Base-by-base conservation (phyloP, 2,329 filamentous ascomycete genomes). In the Thelonectria blattea region DNA sequence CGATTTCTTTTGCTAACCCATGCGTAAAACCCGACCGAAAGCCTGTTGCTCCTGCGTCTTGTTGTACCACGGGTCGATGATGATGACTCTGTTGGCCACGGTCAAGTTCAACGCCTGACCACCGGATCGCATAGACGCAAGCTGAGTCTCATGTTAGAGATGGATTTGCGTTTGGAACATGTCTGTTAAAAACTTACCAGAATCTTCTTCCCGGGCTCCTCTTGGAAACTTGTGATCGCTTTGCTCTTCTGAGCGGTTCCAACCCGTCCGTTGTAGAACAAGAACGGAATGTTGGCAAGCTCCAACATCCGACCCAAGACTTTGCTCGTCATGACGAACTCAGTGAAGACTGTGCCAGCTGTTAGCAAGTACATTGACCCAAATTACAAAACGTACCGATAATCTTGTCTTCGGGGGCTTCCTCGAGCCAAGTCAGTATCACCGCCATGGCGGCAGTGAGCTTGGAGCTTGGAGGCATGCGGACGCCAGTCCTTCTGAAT, bases 61-160 rank as follows among this genome's bases (percentile, higher is more conserved):
- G 58, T 91, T 91, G 85, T 86, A 92, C 84, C 84, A 88, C 0
- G 78, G 74, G 32, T 88, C 85, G 0, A 84, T 52, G 0, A 83
- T 74, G 18, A 88, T 85, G 20, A 85, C 81, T 3, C 84, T 79
- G 49, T 84, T 86, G 1, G 80, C 80, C 2, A 62, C 72, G 0
- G 70, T 75, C 0, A 83, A 59, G 42, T 83, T 81, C 52, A 79
- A 76, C 24, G 73, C 75, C 12, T 78, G 73, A 0, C 74, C 74
- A 1, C 78, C 76, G 14, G 72, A 74, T 15, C 61, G 69, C 34
- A 81, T 61, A 0, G 75, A 74, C 0, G 73, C 61, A 3, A 82
- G 57, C 76, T 81, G 3, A 34, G 6, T 9, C 2, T 1, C 2
- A 10, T 5, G 52, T 62, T n/a, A 65, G 61, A 42, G 27, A 1